Conservation (phyloP, 257 asterid species). For the Solanum bulbocastanum region DNA sequence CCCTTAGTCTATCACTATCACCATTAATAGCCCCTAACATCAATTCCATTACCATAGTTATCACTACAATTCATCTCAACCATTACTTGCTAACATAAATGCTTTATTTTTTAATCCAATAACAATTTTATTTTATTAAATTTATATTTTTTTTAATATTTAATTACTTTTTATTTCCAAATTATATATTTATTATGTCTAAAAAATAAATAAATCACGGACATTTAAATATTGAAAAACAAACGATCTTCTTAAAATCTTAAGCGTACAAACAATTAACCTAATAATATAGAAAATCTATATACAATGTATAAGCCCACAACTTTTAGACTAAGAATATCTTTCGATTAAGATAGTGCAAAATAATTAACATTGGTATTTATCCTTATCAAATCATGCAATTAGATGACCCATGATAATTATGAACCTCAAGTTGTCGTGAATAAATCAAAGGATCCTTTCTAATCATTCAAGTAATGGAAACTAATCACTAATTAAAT, state of each 20-base stretch:
- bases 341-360: background rate
- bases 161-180: background rate
- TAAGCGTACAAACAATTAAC: background rate
- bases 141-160: background rate
- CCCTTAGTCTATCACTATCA: background rate
- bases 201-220: background rate
- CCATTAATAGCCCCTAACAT: background rate
- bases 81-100: background rate
- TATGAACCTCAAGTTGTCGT: background rate
- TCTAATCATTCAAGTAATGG: background rate
- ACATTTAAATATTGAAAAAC: background rate
- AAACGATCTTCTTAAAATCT: background rate
- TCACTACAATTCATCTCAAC: background rate
- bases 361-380: background rate
- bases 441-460: background rate
- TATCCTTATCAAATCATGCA: background rate
- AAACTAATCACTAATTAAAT: background rate
- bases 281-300: background rate
- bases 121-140: background rate
- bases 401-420: background rate
- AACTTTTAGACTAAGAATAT: background rate
- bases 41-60: background rate
- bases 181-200: background rate
- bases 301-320: background rate
- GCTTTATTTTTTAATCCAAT: background rate